Evolutionary conservation across 805 yeast genomes (phyloP), one percentile per base, ranked within the genome.

Genomic region (Hermanozyma aechmeae): DNA sequence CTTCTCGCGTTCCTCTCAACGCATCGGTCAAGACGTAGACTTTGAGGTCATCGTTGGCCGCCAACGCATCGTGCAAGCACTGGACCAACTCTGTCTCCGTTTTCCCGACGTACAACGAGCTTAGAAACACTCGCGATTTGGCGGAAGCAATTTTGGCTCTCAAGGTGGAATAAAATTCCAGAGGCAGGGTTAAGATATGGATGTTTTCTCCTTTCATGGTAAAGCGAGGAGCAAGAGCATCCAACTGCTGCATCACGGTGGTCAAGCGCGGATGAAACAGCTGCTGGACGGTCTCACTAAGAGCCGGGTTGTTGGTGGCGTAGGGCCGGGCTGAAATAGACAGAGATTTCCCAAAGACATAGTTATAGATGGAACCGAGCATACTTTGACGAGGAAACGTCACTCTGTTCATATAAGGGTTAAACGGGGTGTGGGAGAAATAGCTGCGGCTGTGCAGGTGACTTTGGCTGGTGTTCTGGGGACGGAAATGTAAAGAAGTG

Each of bases 1-100:
- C 77, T 46, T 92, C 98, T 40, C 98, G 70, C 0, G 97, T 89
- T 0, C 96, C 95, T 42, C 98, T 58, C 26, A 92, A 64, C 9
- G 87, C 94, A 54, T 92, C 98, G 5, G 87, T 68, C 29, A 92
- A 61, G 15, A 92, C 75, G 34, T 70, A 71, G 2, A 92, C 81
- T 40, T 71, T 67, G 35, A 92, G 62, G 15, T 73, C 56, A 2
- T 76, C 70, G 35, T 82, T 84, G 3, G 48, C 43, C 2, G 47
- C 42, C 40, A 92, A 51, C 0, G 95, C 87, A 5, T 58, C 51
- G 10, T 68, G 67, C 4, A 92, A 39, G 36, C 79, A 70, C 6
- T 67, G 63, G 10, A 87, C 62, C 15, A 92, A 66, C 35, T 89
- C 97, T 27, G 68, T 57, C 51, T 92, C 95, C 2, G 74, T 52